Percentiles rank a stretch among this genome's conserved stretches.
These are phyloP conservation scores for Dryadomyces quercivorus DNA, from an alignment of 2,329 filamentous ascomycete species.

Conservation along the genomic window DNA sequence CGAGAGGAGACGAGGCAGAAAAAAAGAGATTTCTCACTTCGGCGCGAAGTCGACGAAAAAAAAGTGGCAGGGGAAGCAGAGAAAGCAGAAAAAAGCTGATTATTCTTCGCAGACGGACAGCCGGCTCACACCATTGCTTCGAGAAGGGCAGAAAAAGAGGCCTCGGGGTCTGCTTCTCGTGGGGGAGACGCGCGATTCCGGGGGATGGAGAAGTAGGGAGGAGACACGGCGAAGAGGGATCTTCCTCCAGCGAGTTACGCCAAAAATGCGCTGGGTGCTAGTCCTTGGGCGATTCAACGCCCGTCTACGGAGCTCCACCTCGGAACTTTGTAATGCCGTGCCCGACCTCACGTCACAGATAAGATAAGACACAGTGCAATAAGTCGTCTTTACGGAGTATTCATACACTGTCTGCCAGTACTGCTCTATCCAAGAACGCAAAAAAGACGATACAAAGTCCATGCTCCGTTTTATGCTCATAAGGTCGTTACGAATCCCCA, in stretches of 20 bases:
- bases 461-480: no score
- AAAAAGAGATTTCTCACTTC: neutral
- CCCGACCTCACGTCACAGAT: constrained; percentile 1
- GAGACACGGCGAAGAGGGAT: constrained; percentile 1
- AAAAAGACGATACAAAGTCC: no score
- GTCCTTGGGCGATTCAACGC: neutral
- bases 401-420: no score
- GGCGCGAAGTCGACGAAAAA: neutral
- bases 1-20: neutral
- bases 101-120: neutral
- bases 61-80: neutral
- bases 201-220: constrained; percentile 1
- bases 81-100: neutral
- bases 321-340: constrained; percentile 1
- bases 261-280: constrained; percentile 2
- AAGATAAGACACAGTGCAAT: constrained; percentile 3
- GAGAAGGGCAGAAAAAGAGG: neutral
- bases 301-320: neutral
- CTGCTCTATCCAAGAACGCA: no score
- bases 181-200: neutral
- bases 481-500: neutral
- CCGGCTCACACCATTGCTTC: constrained; percentile 4
- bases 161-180: neutral
- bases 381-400: no score
- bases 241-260: neutral